These are phyloP conservation scores for Diaporthe sp. DNA, from an alignment of 2,329 filamentous ascomycete species.

Conservation along the genomic window DNA sequence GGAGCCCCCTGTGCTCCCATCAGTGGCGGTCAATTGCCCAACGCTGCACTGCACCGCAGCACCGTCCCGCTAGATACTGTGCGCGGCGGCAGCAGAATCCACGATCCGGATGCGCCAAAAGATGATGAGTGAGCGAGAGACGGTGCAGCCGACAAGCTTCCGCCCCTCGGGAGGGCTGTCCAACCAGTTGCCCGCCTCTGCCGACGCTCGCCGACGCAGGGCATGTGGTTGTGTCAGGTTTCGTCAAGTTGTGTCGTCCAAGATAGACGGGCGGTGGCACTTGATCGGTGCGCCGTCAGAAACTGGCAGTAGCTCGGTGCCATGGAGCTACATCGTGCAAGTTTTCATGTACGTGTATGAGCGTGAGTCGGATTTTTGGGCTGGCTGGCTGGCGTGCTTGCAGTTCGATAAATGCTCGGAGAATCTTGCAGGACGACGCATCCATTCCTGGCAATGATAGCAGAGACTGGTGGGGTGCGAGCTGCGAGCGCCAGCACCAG, in stretches of 20 bases:
- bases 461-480: slow-evolving; percentile 12
- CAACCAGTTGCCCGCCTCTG: slow-evolving; percentile 18
- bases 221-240: slow-evolving; percentile 7
- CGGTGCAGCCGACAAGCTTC: slow-evolving; percentile 26
- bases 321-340: neutral
- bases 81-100: neutral
- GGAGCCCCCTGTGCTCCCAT: slow-evolving; percentile 1
- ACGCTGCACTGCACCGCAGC: neutral
- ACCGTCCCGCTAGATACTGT: neutral
- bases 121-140: slow-evolving; percentile 1
- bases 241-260: neutral
- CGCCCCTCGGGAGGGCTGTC: slow-evolving; percentile 15
- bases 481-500: neutral
- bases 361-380: neutral
- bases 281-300: neutral
- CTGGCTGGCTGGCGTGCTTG: neutral
- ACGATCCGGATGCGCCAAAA: neutral
- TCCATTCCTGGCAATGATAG: slow-evolving; percentile 18
- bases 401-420: slow-evolving; percentile 11
- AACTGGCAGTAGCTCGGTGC: neutral
- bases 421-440: slow-evolving; percentile 1
- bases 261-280: neutral
- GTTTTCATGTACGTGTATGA: neutral
- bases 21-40: slow-evolving; percentile 26
- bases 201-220: slow-evolving; percentile 1